A percentile compares a stretch with the other conserved stretches of the same genome.
These are phyloP conservation scores for Spergularia azorica DNA, from an alignment of 179 eudicot species.

Conservation along the genomic window DNA sequence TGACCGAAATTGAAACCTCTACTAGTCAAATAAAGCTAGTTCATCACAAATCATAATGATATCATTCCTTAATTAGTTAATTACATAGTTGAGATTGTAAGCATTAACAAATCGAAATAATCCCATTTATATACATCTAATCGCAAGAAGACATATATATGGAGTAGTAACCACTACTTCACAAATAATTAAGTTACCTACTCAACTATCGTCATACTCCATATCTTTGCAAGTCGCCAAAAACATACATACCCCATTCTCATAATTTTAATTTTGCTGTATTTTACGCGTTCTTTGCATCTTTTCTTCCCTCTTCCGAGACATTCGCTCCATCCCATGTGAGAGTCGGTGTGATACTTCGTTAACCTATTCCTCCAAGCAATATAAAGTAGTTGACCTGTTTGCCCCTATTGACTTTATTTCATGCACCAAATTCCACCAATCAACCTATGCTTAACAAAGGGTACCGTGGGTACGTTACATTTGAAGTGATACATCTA, in stretches of 20 bases:
- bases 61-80: too few relatives aligned
- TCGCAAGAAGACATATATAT: background rate
- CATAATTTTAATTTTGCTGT: background rate
- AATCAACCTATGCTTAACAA: background rate
- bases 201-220: background rate
- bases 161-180: background rate
- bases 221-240: background rate
- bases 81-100: too few relatives aligned
- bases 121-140: background rate
- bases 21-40: too few relatives aligned
- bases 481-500: too few relatives aligned
- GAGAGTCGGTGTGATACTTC: slow-evolving; percentile 22
- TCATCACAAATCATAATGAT: too few relatives aligned
- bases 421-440: background rate
- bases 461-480: background rate
- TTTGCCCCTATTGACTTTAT: slow-evolving; percentile 15
- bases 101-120: too few relatives aligned
- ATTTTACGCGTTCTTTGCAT: slow-evolving; percentile 17
- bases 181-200: slow-evolving; percentile 15
- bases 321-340: slow-evolving; percentile 19
- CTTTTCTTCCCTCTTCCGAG: background rate
- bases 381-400: slow-evolving; percentile 4
- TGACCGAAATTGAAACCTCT: too few relatives aligned
- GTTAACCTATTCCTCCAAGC: slow-evolving; percentile 14
- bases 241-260: background rate